Conservation (phyloP, 768 basidiomycete genomes). For the Russula brevipes region DNA sequence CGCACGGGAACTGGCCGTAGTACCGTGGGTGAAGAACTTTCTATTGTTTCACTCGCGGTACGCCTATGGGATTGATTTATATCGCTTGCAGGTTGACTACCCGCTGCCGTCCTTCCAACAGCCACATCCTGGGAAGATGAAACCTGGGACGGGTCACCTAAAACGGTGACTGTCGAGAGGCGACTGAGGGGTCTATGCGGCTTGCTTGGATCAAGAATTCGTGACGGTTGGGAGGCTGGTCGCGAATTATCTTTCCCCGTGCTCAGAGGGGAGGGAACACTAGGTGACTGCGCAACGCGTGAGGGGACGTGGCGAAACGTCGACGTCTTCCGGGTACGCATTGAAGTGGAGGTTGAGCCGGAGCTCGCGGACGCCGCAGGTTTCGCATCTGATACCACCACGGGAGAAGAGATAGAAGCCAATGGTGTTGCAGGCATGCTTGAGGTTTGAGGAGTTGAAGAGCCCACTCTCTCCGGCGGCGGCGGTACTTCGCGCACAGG, state of each 20-base stretch:
- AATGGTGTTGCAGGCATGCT: not conserved
- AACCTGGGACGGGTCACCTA: constrained; percentile 5
- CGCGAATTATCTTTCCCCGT: constrained; percentile 25
- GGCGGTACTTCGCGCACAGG: not conserved
- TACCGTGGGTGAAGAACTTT: not conserved
- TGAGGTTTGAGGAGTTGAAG: not conserved
- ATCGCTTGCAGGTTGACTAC: not conserved
- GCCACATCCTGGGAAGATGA: constrained; percentile 8
- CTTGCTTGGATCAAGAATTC: constrained; percentile 14
- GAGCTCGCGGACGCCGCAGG: constrained; percentile 5
- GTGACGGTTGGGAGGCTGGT: constrained; percentile 25
- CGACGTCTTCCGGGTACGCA: constrained; percentile 37
- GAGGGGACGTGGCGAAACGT: constrained; percentile 52
- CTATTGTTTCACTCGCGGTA: not conserved
- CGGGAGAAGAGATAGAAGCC: not conserved
- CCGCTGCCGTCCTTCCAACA: not conserved
- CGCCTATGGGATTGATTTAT: not conserved
- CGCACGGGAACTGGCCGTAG: constrained; percentile 1
- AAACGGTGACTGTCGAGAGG: constrained; percentile 24
- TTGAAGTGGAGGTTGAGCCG: not conserved
- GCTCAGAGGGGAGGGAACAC: constrained; percentile 37
- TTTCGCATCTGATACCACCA: not conserved
- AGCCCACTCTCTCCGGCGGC: not conserved
- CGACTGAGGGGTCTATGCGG: constrained; percentile 21
- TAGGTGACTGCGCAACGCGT: constrained; percentile 27